Evolutionary conservation across 2,329 filamentous ascomycete genomes (phyloP).

Genomic region (Fusarium sp.): DNA sequence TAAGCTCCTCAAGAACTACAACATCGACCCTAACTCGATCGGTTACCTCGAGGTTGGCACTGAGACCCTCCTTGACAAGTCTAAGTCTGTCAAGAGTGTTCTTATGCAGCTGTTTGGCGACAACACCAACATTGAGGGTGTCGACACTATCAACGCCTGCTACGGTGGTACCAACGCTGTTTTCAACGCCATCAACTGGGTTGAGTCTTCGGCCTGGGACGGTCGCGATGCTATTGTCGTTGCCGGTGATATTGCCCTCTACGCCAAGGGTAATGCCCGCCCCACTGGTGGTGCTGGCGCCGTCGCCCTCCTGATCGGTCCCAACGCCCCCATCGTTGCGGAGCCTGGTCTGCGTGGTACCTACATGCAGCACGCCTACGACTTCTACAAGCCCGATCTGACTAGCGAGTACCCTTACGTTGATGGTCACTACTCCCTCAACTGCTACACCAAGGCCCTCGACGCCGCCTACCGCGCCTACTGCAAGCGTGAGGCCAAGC

Average conservation of each 20-base stretch:
- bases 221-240: slow-evolving; percentile 85
- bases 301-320: slow-evolving; percentile 84
- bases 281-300: slow-evolving; percentile 86
- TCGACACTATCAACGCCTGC: slow-evolving; percentile 88
- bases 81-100: slow-evolving; percentile 91
- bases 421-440: slow-evolving; percentile 86
- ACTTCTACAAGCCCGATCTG: slow-evolving; percentile 92
- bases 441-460: slow-evolving; percentile 85
- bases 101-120: slow-evolving; percentile 89
- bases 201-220: slow-evolving; percentile 90
- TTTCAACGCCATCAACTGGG: slow-evolving; percentile 88
- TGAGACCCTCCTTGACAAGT: slow-evolving; percentile 90
- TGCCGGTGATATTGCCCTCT: slow-evolving; percentile 86
- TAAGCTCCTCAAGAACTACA: slow-evolving; percentile 86
- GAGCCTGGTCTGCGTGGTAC: slow-evolving; percentile 85
- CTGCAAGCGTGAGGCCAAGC: slow-evolving; percentile 77
- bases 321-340: slow-evolving; percentile 81
- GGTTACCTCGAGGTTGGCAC: slow-evolving; percentile 88
- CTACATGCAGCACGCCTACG: slow-evolving; percentile 88
- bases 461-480: slow-evolving; percentile 88
- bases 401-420: slow-evolving; percentile 90
- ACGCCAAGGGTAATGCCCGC: slow-evolving; percentile 86
- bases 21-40: slow-evolving; percentile 82
- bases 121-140: slow-evolving; percentile 87
- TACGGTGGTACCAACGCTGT: slow-evolving; percentile 89